Conservation (phyloP, 2,329 filamentous ascomycete genomes). For the Nigrospora osmanthi region DNA sequence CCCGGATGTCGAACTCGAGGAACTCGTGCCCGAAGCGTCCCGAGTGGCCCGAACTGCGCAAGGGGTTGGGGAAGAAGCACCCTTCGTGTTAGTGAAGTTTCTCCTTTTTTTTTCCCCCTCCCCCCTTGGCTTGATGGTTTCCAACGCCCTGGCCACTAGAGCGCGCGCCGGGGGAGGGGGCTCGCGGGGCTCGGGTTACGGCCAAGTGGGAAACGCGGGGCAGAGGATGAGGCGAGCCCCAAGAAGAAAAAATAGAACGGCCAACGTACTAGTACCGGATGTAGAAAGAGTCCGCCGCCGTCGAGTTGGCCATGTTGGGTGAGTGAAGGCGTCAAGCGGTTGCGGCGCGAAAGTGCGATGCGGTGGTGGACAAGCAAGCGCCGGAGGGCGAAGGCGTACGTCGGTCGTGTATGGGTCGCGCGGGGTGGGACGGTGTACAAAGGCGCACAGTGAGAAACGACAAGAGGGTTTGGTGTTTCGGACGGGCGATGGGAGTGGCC, state of each 20-base stretch:
- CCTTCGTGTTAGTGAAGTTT: no score
- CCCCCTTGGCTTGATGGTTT: no score
- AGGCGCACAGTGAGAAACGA: no score
- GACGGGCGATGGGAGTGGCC: no score
- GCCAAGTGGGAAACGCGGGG: not conserved
- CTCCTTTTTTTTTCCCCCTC: not conserved
- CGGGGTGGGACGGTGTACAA: no score
- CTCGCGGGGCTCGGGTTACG: not conserved
- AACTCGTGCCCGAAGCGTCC: slow-evolving; percentile 98
- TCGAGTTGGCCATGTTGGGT: slow-evolving; percentile 4
- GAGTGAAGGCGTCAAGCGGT: not conserved
- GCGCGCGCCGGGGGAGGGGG: not conserved
- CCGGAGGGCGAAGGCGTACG: no score
- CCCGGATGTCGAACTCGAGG: slow-evolving; percentile 93
- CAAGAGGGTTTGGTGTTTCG: no score
- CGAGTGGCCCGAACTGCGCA: slow-evolving; percentile 85
- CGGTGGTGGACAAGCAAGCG: no score
- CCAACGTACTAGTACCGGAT: slow-evolving; percentile 86
- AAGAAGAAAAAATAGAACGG: not conserved
- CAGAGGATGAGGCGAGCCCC: not conserved
- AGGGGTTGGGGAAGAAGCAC: not conserved
- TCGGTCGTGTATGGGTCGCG: no score
- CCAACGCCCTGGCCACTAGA: no score
- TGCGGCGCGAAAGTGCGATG: no score
- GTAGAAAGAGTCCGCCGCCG: slow-evolving; percentile 76